A percentile compares a stretch with the other conserved stretches of the same genome.
phyloP scores from a whole-genome alignment of 495 filamentous ascomycete species.

The Aspergillus wentii region DNA sequence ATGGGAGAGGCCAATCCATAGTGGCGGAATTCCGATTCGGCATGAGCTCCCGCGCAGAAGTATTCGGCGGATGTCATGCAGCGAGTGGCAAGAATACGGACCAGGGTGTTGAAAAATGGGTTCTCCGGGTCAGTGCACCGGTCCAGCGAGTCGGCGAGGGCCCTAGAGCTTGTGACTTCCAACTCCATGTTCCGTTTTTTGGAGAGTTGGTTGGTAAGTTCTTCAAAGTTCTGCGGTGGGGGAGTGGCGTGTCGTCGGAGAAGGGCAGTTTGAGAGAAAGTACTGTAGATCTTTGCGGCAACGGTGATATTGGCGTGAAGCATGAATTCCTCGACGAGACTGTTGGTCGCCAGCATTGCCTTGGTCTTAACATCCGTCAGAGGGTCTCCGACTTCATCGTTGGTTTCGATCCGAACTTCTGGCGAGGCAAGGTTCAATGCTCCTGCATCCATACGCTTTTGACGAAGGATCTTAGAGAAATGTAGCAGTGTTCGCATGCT shows the following conservation, averaged over 20 bases:
- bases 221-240: constrained; percentile 93
- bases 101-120: constrained; percentile 96
- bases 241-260: constrained; percentile 88
- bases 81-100: constrained; percentile 93
- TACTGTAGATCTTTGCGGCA: constrained; percentile 76
- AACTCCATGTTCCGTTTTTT: constrained; percentile 78
- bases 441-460: constrained; percentile 93
- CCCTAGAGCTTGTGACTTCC: constrained; percentile 76
- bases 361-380: constrained; percentile 91
- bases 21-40: constrained; percentile 90
- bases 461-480: constrained; percentile 89
- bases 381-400: constrained; percentile 92
- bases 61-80: constrained; percentile 99
- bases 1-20: constrained; percentile 94
- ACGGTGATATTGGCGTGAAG: constrained; percentile 95
- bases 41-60: constrained; percentile 88
- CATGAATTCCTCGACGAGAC: constrained; percentile 98
- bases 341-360: constrained; percentile 90
- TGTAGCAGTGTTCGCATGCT: constrained; percentile 85
- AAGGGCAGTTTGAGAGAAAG: constrained; percentile 92
- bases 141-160: constrained; percentile 87
- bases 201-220: constrained; percentile 80
- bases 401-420: constrained; percentile 89
- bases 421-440: constrained; percentile 92
- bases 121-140: constrained; percentile 73